Conservation (phyloP, 169 alveolate genomes). For the Amoebophrya sp. region DNA sequence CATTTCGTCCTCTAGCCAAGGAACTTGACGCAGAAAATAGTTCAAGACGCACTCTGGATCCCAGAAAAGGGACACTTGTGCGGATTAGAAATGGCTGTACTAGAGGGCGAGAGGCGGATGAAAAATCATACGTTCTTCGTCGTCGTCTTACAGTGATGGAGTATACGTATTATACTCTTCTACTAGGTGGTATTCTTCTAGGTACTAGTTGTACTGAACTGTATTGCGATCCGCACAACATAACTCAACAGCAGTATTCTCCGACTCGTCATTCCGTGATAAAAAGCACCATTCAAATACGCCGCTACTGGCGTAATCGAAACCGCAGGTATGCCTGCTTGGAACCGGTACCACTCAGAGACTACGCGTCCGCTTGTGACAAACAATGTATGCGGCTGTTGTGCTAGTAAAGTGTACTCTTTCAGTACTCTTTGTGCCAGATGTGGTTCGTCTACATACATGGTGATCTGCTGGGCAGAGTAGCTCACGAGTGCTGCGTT, state of each 20-base stretch:
- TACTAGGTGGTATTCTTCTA: no score
- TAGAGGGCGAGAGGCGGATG: no score
- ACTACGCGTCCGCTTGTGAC: background rate
- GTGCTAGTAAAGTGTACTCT: background rate
- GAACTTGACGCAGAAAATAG: background rate
- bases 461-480: background rate
- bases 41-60: constrained; percentile 3
- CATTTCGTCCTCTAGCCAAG: background rate
- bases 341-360: background rate
- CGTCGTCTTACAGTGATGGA: no score
- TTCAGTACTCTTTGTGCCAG: background rate
- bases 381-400: background rate
- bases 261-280: background rate
- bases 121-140: no score
- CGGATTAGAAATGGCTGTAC: no score
- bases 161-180: no score
- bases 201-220: no score
- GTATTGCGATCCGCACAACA: no score
- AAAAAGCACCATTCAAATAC: background rate
- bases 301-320: background rate
- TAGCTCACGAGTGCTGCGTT: background rate
- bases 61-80: background rate
- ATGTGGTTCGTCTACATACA: background rate
- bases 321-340: background rate
- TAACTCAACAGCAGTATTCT: background rate